phyloP scores from a whole-genome alignment of 495 filamentous ascomycete species.

The Tuber calosporum region DNA sequence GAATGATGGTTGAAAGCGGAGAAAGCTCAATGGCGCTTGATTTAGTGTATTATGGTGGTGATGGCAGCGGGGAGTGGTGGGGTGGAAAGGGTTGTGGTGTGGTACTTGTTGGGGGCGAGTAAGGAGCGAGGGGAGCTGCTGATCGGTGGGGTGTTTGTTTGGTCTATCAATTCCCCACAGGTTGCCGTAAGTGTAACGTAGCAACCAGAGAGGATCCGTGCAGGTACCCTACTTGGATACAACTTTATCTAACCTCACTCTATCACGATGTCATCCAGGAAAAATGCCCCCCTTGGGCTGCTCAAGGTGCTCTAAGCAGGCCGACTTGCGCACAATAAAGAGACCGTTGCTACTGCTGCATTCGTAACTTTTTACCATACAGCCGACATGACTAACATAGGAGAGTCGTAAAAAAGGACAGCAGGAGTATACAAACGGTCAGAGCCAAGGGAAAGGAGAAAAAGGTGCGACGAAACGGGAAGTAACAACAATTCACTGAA shows the following conservation, averaged over 20 bases:
- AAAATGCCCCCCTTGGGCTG: not conserved
- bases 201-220: not conserved
- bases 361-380: not conserved
- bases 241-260: not conserved
- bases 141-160: slow-evolving; percentile 10
- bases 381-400: not conserved
- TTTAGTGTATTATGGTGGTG: not conserved
- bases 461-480: not conserved
- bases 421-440: not conserved
- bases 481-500: not conserved
- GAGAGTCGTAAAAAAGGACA: not conserved
- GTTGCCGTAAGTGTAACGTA: not conserved
- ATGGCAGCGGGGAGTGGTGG: slow-evolving; percentile 13
- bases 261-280: not conserved
- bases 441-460: not conserved
- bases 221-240: not conserved
- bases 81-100: slow-evolving; percentile 17
- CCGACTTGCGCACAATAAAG: not conserved
- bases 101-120: not conserved
- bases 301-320: not conserved
- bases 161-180: slow-evolving; percentile 19
- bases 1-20: not conserved
- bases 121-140: slow-evolving; percentile 13
- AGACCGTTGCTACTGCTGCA: not conserved
- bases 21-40: not conserved